Evolutionary conservation across 192 early-diverging fungal genomes (phyloP), one percentile per base, ranked within the genome.

Genomic region (Allomyces macrogynus): DNA sequence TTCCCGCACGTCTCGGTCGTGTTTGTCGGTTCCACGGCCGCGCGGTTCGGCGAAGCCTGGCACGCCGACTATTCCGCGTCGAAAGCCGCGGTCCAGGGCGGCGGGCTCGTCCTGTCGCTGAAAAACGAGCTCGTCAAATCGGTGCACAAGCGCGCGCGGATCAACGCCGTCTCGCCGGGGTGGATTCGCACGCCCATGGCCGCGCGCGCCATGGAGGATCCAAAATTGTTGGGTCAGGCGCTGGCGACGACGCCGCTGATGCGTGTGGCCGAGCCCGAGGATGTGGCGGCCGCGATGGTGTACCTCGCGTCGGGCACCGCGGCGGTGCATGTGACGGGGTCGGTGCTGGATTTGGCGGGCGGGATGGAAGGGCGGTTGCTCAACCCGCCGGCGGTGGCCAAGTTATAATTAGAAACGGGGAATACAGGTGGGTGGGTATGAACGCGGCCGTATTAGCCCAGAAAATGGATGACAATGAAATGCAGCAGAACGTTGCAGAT

Each of bases 381-480:
- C 24, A 76, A 78, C 16, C 16, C 49, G 12, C 49, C 49, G 49
- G 12, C 49, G 12, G 49, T 16, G 2, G 12, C 49, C 49, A 57
- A 57, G 49, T 14, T 57, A 16, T 57, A n/a, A n/a, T n/a, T n/a
- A n/a, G 20, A 57, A 20, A 57, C 5, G 1, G 7, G 32, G 5
- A 40, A 40, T n/a, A 40, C 32, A 7, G 8, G 32, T 40, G 32
- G 32, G 32, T 7, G 32, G 32, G 32, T 7, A 40, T 40, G 32
- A 8, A 40, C 32, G 32, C 32, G 7, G 32, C 32, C 32, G 3
- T 40, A 7, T 79, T 83, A 98, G 57, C 95, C 95, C 23, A 95
- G 71, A 71, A 92, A 99, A 75, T 94, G 87, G 63, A 93, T 80
- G 16, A 90, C 89, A 43, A 95, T 86, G 68, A 90, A 86, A 68